Evolutionary conservation across 2,329 filamentous ascomycete species (phyloP).

Genomic region (Sporothrix phasma): DNA sequence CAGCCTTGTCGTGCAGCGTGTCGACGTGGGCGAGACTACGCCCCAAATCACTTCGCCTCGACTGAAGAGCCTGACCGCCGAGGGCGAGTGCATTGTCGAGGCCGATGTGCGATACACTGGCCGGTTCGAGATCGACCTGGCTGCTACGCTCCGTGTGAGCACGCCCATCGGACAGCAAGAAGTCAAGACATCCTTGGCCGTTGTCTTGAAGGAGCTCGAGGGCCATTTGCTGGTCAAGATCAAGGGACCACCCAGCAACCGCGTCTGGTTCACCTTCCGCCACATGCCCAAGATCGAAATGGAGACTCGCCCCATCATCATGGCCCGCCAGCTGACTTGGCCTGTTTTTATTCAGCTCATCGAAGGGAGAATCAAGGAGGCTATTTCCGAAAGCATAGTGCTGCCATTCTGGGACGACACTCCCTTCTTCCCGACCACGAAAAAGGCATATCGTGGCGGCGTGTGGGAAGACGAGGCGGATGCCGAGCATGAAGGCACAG

Average conservation of each 20-base stretch:
- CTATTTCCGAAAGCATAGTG: conserved; percentile 84
- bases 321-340: conserved; percentile 90
- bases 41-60: conserved; percentile 84
- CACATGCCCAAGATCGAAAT: conserved; percentile 90
- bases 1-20: conserved; percentile 68
- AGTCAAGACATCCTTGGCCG: conserved; percentile 79
- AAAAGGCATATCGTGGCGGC: conserved; percentile 73
- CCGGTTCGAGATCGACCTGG: conserved; percentile 80
- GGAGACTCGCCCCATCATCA: conserved; percentile 91
- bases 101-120: conserved; percentile 82
- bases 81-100: conserved; percentile 81
- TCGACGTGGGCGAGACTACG: conserved; percentile 77
- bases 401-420: conserved; percentile 93
- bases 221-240: conserved; percentile 78
- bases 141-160: conserved; percentile 87
- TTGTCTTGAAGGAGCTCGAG: conserved; percentile 73
- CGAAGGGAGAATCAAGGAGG: conserved; percentile 88
- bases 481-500: conserved; percentile 27
- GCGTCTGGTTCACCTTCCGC: conserved; percentile 92
- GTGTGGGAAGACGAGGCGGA: conserved; percentile 55
- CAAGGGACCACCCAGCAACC: conserved; percentile 91
- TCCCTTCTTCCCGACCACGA: conserved; percentile 74
- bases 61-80: conserved; percentile 79
- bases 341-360: conserved; percentile 85
- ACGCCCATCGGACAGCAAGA: conserved; percentile 85